These are phyloP conservation scores for Cryptosporidium sp. DNA, from an alignment of 169 alveolate species.

Conservation along the genomic window DNA sequence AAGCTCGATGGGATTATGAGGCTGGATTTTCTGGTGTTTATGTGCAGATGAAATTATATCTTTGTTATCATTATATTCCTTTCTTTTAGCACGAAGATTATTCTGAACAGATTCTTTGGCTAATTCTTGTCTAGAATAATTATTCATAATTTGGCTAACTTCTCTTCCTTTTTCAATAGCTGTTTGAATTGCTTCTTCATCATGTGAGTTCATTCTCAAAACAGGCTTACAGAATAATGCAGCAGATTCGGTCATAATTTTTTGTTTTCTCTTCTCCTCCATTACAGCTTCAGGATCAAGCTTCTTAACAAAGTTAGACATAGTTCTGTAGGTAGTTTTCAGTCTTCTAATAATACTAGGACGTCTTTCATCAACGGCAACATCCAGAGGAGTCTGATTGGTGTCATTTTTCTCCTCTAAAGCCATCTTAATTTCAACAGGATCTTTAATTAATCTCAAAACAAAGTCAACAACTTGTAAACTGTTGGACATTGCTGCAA, in stretches of 20 bases:
- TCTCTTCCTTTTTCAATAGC: slow-evolving; percentile 45
- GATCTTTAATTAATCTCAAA: slow-evolving; percentile 66
- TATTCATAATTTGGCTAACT: neutral
- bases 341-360: slow-evolving; percentile 70
- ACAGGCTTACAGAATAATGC: slow-evolving; percentile 73
- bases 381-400: slow-evolving; percentile 65
- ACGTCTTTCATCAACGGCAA: slow-evolving; percentile 68
- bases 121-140: slow-evolving; percentile 18
- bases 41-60: neutral
- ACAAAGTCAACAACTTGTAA: slow-evolving; percentile 72
- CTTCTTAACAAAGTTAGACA: slow-evolving; percentile 67
- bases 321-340: slow-evolving; percentile 62
- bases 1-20: slow-evolving; percentile 2
- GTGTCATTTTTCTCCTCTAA: slow-evolving; percentile 41
- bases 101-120: slow-evolving; percentile 16
- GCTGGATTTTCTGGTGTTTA: neutral
- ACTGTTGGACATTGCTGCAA: slow-evolving; percentile 65
- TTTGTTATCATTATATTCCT: slow-evolving; percentile 4
- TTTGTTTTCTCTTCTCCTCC: slow-evolving; percentile 43
- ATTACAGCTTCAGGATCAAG: slow-evolving; percentile 49
- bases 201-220: slow-evolving; percentile 7
- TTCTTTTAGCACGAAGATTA: slow-evolving; percentile 37
- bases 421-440: slow-evolving; percentile 61
- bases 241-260: slow-evolving; percentile 62
- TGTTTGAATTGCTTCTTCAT: slow-evolving; percentile 6